These are phyloP conservation scores for Lactifluus subvellereus DNA, from an alignment of 768 basidiomycete genomes.

Conservation along the genomic window DNA sequence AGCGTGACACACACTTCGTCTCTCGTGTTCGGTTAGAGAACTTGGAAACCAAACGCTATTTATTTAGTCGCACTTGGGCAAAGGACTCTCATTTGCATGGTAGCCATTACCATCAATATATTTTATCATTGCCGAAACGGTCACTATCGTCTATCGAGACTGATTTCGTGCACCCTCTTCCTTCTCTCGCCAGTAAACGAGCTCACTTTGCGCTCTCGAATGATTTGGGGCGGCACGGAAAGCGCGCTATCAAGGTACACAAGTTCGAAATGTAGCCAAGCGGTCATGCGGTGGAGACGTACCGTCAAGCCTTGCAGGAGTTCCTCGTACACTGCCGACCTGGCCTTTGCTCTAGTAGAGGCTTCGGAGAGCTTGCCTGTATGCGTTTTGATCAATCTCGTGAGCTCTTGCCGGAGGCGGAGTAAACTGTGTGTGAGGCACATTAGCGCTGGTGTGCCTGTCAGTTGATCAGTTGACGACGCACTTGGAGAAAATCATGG, in stretches of 20 bases:
- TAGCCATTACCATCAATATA: conserved; percentile 3
- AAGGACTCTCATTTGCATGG: conserved; percentile 1
- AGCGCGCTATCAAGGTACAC: conserved; percentile 43
- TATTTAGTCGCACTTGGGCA: not conserved
- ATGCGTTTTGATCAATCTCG: conserved; percentile 69
- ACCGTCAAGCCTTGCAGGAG: conserved; percentile 75
- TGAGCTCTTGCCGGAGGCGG: conserved; percentile 79
- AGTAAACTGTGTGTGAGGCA: conserved; percentile 48
- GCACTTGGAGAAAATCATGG: conserved; percentile 95
- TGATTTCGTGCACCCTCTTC: conserved; percentile 67
- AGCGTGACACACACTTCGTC: not conserved
- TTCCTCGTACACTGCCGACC: conserved; percentile 67
- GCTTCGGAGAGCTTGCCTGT: conserved; percentile 60
- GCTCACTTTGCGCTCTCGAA: conserved; percentile 79
- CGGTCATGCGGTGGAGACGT: conserved; percentile 30
- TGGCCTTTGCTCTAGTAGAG: conserved; percentile 57
- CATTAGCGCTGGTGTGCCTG: not conserved
- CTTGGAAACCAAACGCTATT: conserved; percentile 4
- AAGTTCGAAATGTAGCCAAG: not conserved
- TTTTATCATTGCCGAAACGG: not conserved
- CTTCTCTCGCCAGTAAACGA: conserved; percentile 79
- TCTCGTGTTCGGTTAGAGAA: not conserved
- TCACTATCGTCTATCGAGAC: conserved; percentile 22
- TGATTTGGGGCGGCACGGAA: conserved; percentile 63
- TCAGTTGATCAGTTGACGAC: conserved; percentile 25